A percentile compares a stretch with the other conserved stretches of the same genome.
Conservation (phyloP, 768 basidiomycete species). For the Pilatotrama ljubarskyi region DNA sequence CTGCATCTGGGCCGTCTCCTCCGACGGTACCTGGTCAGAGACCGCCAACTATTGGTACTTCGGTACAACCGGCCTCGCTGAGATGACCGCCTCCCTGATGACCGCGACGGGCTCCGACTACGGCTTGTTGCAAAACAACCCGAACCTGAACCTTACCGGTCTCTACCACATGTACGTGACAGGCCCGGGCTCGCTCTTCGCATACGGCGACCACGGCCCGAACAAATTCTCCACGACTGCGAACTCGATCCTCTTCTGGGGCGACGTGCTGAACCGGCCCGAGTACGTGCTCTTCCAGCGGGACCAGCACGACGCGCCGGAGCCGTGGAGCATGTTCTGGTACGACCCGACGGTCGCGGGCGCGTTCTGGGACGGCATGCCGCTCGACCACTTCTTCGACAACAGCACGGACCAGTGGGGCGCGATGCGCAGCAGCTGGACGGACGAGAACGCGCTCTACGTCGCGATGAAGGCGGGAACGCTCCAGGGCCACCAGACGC, state of each 20-base stretch:
- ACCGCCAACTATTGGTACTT: slow-evolving; percentile 96
- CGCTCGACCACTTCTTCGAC: slow-evolving; percentile 83
- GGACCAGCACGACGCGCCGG: slow-evolving; percentile 59
- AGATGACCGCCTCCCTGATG: slow-evolving; percentile 80
- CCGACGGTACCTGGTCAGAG: slow-evolving; percentile 93
- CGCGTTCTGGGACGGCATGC: slow-evolving; percentile 86
- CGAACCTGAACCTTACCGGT: slow-evolving; percentile 68
- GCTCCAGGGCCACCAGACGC: slow-evolving; percentile 83
- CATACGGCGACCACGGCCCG: slow-evolving; percentile 83
- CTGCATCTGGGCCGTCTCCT: slow-evolving; percentile 63
- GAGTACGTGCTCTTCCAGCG: slow-evolving; percentile 86
- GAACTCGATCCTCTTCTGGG: slow-evolving; percentile 82
- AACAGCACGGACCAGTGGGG: slow-evolving; percentile 79
- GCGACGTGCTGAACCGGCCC: slow-evolving; percentile 63
- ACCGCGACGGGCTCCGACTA: slow-evolving; percentile 85
- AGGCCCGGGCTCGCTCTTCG: slow-evolving; percentile 81
- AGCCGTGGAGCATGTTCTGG: slow-evolving; percentile 75
- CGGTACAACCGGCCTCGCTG: slow-evolving; percentile 86
- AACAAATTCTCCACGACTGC: slow-evolving; percentile 97
- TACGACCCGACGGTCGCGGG: slow-evolving; percentile 82
- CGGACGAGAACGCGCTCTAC: slow-evolving; percentile 77
- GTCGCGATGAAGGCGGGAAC: slow-evolving; percentile 88
- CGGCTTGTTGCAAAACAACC: slow-evolving; percentile 67
- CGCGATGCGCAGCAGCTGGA: slow-evolving; percentile 91
- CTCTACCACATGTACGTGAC: slow-evolving; percentile 86